Conservation (phyloP, 129 eudicot genomes). For the Saussurea involucrata region DNA sequence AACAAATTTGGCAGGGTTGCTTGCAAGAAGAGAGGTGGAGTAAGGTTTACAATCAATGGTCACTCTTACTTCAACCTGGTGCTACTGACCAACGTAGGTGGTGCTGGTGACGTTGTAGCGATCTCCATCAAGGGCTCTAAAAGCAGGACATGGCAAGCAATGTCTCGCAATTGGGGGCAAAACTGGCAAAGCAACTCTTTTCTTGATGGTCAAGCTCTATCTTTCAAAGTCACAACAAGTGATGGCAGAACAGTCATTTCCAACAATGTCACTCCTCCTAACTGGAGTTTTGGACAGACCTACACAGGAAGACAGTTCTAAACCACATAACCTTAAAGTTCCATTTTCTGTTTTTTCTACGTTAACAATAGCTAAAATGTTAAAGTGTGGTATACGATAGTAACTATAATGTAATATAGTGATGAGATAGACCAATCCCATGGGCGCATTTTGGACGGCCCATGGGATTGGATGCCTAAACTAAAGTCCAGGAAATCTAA, state of each 20-base stretch:
- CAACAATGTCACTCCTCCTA: constrained; percentile 46
- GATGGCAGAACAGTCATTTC: constrained; percentile 45
- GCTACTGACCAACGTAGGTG: constrained; percentile 59
- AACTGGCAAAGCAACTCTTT: constrained; percentile 63
- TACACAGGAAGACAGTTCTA: constrained; percentile 46
- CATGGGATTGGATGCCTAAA: constrained; percentile 26
- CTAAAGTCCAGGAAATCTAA: constrained; percentile 15
- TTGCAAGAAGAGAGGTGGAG: constrained; percentile 57
- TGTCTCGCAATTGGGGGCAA: constrained; percentile 79
- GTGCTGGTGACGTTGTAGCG: constrained; percentile 53
- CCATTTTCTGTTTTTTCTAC: not conserved
- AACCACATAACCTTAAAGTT: constrained; percentile 10
- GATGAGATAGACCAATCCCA: constrained; percentile 5
- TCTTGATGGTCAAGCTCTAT: constrained; percentile 55
- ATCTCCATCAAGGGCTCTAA: constrained; percentile 53
- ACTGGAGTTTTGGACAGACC: constrained; percentile 67
- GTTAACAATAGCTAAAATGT: not conserved
- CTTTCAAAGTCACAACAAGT: constrained; percentile 64
- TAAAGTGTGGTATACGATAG: constrained; percentile 16
- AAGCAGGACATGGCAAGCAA: constrained; percentile 40
- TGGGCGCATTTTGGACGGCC: constrained; percentile 24
- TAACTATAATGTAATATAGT: constrained; percentile 3
- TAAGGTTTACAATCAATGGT: constrained; percentile 69
- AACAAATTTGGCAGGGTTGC: constrained; percentile 41
- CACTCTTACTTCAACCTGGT: constrained; percentile 72